Evolutionary conservation across 2,329 filamentous ascomycete species (phyloP), one percentile per base, ranked within the genome.

Genomic region (Ophiognomonia clavigignenti-juglandacearum): DNA sequence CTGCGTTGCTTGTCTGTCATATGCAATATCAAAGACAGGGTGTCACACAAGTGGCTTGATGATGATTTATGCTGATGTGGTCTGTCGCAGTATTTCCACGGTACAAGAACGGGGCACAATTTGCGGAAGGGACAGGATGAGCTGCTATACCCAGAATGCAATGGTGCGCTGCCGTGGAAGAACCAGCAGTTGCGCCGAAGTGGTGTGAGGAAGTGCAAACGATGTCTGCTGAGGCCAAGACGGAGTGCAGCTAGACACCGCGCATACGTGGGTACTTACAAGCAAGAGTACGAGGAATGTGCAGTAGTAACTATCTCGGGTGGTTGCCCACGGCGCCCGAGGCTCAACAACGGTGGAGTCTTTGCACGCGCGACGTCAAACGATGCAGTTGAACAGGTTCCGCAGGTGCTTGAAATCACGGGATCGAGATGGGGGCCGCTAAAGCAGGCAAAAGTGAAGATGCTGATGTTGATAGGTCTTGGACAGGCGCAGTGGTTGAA

Each of bases 381-480:
- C 44, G 56, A 55, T 54, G 45, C 56, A 54, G 55, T 58, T 58
- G 61, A 66, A 64, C 61, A 59, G 57, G 54, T 56, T 71, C 69
- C 69, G 70, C 70, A 73, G 70, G 56, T 50, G 53, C 57, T 48
- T 51, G 57, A 52, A 64, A 75, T 79, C 76, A 79, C 73, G 74
- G 77, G 76, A 78, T 67, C 52, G 56, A 56, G 51, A 49, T 50
- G 50, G 61, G 54, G 63, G 58, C 74, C 75, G 79, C 79, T 78
- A 59, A 59, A 64, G 63, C 63, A 44, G 56, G 54, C 61, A 63
- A 73, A 56, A 58, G 52, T 51, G 61, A 64, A 57, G 66, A 59
- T 73, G 59, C 60, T 59, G 66, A 68, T 64, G 63, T 61, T 77
- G 73, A 78, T 77, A 78, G 75, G 74, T 69, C 60, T 70, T 58